These are phyloP conservation scores for Nemania abortiva DNA, from an alignment of 2,329 filamentous ascomycete genomes.

Conservation along the genomic window DNA sequence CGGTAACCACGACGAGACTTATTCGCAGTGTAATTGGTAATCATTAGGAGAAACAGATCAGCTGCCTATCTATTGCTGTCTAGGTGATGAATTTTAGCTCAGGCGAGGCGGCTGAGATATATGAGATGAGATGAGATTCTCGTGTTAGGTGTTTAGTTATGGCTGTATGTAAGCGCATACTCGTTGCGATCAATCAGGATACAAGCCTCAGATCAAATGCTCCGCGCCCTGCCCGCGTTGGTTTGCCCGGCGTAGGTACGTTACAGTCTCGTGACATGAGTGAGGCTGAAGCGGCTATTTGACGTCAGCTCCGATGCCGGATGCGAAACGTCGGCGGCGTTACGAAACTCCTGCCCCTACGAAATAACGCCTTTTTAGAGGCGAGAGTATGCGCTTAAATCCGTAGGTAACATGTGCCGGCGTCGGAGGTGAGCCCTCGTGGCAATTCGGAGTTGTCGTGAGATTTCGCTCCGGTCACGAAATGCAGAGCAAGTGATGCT, in stretches of 20 bases:
- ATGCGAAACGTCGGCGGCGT: conserved; percentile 3
- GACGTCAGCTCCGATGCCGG: conserved; percentile 38
- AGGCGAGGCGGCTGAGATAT: neutral
- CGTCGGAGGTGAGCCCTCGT: neutral
- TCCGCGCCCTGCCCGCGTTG: neutral
- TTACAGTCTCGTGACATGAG: neutral
- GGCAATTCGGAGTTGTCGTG: conserved; percentile 1
- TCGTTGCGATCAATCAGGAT: too few relatives aligned
- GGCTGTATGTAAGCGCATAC: too few relatives aligned
- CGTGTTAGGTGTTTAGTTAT: neutral
- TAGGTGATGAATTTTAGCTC: neutral
- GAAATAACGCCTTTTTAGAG: neutral
- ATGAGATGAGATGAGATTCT: neutral
- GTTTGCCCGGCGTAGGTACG: neutral
- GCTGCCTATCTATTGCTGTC: neutral
- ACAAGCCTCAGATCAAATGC: neutral
- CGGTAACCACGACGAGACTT: too few relatives aligned
- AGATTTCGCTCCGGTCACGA: conserved; percentile 13
- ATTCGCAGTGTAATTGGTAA: neutral
- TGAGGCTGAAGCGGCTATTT: conserved; percentile 31
- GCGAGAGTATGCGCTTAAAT: neutral
- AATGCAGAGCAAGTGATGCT: conserved; percentile 10
- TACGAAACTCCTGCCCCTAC: neutral
- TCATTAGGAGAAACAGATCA: neutral
- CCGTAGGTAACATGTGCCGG: conserved; percentile 2